Evolutionary conservation across 1,284 basidiomycete species (phyloP), one percentile per base, ranked within the genome.

Genomic region (Tilletia setariae): DNA sequence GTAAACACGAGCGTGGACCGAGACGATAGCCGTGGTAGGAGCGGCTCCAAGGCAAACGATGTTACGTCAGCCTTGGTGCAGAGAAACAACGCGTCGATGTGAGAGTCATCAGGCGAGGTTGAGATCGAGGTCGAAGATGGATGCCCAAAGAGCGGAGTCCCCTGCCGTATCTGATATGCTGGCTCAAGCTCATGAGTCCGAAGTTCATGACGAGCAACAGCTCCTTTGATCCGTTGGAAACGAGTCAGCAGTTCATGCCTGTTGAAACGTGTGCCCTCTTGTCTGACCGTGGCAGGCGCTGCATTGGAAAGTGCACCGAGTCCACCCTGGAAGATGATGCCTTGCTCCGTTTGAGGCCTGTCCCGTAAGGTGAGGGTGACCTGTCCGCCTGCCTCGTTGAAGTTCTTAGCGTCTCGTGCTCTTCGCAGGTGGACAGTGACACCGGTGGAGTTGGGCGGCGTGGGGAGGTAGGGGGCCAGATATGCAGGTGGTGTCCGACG

Each of bases 1-100:
- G 96, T 83, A 6, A 98, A 87, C 1, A 95, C 91, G 72, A 98
- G 88, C 30, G 94, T 96, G 56, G 90, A 90, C 65, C 87, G 82
- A 0, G 87, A 83, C 3, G 86, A 86, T 32, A 97, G 83, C 23
- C 93, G 88, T 9, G 87, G 87, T 4, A 87, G 83, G 63, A 98
- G 86, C 2, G 84, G 79, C 28, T 84, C 83, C 40, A 98, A 79
- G 2, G 90, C 89, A 1, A 81, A 74, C 0, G 89, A 64, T 0
- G 90, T 90, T 15, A 87, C 85, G 23, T 89, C 86, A 0, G 91
- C 90, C 82, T 94, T 95, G 68, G 91, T 89, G 42, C 92, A 88
- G 74, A 97, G 87, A 80, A 98, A 86, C 67, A 98, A 87, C 42
- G 76, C 74, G 63, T 83, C 80, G 63, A 83, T 79, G 56, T 61